These are phyloP conservation scores for Alternaria ethzedia DNA, from an alignment of 2,329 filamentous ascomycete species.

Conservation along the genomic window DNA sequence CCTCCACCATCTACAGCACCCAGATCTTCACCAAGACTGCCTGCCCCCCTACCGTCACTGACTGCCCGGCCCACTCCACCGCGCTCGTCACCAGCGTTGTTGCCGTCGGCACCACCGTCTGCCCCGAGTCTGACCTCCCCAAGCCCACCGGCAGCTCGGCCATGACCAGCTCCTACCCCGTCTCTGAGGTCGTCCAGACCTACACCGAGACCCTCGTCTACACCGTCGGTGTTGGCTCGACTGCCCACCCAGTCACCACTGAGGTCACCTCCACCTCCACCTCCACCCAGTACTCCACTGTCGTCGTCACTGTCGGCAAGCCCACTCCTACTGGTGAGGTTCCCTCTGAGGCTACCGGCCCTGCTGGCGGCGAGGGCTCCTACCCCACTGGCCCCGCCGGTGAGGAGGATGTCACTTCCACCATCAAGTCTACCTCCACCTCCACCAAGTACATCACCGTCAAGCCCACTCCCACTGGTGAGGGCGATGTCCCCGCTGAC, in stretches of 20 bases:
- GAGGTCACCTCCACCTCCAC: conserved; percentile 41
- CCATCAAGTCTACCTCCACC: conserved; percentile 41
- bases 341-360: conserved; percentile 8
- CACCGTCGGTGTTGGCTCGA: conserved; percentile 50
- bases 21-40: conserved; percentile 45
- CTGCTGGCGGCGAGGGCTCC: conserved; percentile 11
- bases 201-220: conserved; percentile 53
- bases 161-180: conserved; percentile 25
- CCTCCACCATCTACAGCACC: conserved; percentile 54
- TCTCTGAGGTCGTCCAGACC: conserved; percentile 41
- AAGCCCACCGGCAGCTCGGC: conserved; percentile 21
- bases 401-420: conserved; percentile 42
- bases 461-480: conserved; percentile 11
- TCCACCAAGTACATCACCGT: conserved; percentile 43
- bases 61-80: conserved; percentile 31
- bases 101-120: conserved; percentile 53
- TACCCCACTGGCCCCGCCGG: conserved; percentile 5
- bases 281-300: conserved; percentile 42
- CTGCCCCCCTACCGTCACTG: conserved; percentile 10
- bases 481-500: conserved; percentile 2
- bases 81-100: conserved; percentile 50
- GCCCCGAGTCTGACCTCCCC: conserved; percentile 38
- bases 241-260: conserved; percentile 54
- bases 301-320: conserved; percentile 32
- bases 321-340: conserved; percentile 1